Evolutionary conservation across 352 stramenopile species (phyloP), one percentile per base, ranked within the genome.

Genomic region (Pythium sp.): DNA sequence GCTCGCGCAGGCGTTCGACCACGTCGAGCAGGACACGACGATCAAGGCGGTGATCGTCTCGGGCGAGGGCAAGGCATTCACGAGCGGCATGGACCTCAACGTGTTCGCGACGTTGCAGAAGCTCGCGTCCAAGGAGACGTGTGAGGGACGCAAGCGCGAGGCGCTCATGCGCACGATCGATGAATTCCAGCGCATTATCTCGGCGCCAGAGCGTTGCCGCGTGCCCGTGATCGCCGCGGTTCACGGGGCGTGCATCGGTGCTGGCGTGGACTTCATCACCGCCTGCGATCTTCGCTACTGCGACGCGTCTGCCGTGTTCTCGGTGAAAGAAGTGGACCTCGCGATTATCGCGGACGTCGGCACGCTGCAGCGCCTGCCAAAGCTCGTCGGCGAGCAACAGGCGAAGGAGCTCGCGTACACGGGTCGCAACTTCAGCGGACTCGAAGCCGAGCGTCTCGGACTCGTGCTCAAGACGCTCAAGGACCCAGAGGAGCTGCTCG

Each of bases 341-440:
- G 90, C 86, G 8, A 97, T 97, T 69, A 83, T 97, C 58, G 90
- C 90, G 22, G 90, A 97, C 78, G 77, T 97, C 8, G 90, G 90
- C 11, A 96, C 90, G 38, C 75, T 97, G 59, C 90, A 97, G 69
- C 86, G 90, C 14, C 74, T 97, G 18, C 90, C 90, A 0, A 91
- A 91, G 67, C 82, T 96, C 57, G 69, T 97, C 34, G 90, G 90
- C 46, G 86, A 96, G 70, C 86, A 91, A 67, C 82, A 83, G 28
- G 84, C 90, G 7, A 94, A 94, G 71, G 90, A 97, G 68, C 73
- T 97, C 2, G 78, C 87, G 22, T 96, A 86, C 76, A 97, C 90
- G 15, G 89, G 90, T 12, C 84, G 90, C 43, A 82, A 85, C 69
- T 94, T 97, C 57, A 76, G 80, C 46, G 88, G 87, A 20, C 62